A percentile compares a stretch with the other conserved stretches of the same genome.
Conservation (phyloP, 371 early-diverging fungal genomes). For the Funneliformis caledonium region DNA sequence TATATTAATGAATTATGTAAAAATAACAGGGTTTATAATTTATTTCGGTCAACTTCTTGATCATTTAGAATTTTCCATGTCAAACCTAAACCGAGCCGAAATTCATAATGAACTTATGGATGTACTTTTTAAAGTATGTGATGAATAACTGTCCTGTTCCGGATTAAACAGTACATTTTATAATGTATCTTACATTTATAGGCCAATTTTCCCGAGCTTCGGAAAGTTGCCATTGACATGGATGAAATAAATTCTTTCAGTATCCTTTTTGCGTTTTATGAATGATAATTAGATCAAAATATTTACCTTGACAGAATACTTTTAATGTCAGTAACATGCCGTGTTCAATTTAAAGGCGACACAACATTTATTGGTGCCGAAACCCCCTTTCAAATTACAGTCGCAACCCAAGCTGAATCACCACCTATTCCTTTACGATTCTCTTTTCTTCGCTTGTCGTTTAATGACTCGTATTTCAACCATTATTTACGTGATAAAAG, state of each 20-base stretch:
- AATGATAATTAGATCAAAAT: conserved; percentile 40
- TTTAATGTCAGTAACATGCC: conserved; percentile 21
- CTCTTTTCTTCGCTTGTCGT: conserved; percentile 1
- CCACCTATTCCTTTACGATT: conserved; percentile 15
- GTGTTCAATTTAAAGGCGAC: conserved; percentile 28
- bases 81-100: conserved; percentile 53
- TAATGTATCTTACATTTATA: conserved; percentile 41
- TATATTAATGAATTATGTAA: not conserved
- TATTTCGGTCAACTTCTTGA: not conserved
- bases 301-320: conserved; percentile 27
- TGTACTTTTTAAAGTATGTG: conserved; percentile 42
- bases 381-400: conserved; percentile 25
- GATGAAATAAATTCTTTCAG: conserved; percentile 72
- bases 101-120: conserved; percentile 55
- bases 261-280: conserved; percentile 43
- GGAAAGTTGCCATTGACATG: conserved; percentile 67
- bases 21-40: not conserved
- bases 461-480: conserved; percentile 48
- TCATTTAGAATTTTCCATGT: conserved; percentile 48
- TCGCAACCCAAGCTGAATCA: conserved; percentile 5
- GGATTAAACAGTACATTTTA: not conserved
- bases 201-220: conserved; percentile 44
- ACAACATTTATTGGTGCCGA: conserved; percentile 27
- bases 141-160: not conserved
- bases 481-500: conserved; percentile 45